Evolutionary conservation across 73 alveolate genomes (phyloP).

Genomic region (Tetrahymena borealis): DNA sequence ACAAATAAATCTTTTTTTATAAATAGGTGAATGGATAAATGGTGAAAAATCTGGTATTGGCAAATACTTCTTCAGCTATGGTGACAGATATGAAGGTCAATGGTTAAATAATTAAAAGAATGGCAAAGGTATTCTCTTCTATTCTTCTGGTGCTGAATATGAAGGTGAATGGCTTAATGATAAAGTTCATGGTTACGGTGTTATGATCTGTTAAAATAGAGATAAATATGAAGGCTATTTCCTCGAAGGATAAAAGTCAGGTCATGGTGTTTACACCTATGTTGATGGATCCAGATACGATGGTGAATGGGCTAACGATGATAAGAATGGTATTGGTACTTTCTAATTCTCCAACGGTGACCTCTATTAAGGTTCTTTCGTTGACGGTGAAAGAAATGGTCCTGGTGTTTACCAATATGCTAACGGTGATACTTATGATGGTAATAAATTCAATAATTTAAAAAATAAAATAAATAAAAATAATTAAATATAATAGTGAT

Average conservation of each 20-base stretch:
- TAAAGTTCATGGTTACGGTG: constrained; percentile 47
- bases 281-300: constrained; percentile 42
- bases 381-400: constrained; percentile 20
- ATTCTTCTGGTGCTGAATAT: constrained; percentile 1
- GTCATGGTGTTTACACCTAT: constrained; percentile 41
- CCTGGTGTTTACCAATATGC: constrained; percentile 31
- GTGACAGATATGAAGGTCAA: constrained; percentile 29
- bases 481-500: not conserved
- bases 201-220: constrained; percentile 55
- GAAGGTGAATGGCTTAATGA: constrained; percentile 42
- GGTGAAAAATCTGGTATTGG: constrained; percentile 25
- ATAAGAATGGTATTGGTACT: constrained; percentile 37
- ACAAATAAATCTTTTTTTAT: not conserved
- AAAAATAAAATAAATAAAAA: not conserved
- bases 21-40: not conserved
- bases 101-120: not conserved
- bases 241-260: constrained; percentile 56
- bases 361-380: constrained; percentile 1
- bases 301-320: constrained; percentile 36
- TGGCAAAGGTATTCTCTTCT: not conserved
- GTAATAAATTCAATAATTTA: constrained; percentile 4
- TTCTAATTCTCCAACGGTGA: not conserved
- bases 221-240: constrained; percentile 72
- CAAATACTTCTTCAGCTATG: constrained; percentile 13
- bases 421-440: constrained; percentile 28